These are phyloP conservation scores for Eimeria necatrix DNA, from an alignment of 169 alveolate species.

Conservation along the genomic window DNA sequence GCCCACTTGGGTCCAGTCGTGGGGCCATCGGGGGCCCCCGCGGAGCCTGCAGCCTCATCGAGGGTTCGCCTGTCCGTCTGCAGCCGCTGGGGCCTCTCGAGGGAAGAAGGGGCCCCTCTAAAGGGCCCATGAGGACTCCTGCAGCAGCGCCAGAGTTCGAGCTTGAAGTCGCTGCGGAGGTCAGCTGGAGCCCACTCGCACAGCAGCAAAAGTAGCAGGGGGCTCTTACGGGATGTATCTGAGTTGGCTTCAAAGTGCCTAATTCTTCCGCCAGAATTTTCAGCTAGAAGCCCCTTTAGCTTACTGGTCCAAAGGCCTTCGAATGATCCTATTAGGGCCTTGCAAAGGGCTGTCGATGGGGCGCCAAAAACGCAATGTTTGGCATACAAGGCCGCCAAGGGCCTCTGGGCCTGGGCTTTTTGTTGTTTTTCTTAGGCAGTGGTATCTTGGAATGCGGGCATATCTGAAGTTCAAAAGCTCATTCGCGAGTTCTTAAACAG, in stretches of 20 bases:
- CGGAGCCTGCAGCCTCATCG: not conserved
- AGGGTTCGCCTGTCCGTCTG: constrained; percentile 6
- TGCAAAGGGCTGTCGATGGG: not conserved
- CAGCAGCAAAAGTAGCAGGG: not conserved
- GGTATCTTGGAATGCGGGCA: constrained; percentile 43
- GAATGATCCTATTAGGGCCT: no score
- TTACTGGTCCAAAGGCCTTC: no score
- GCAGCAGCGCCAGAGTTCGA: not conserved
- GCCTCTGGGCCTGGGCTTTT: no score
- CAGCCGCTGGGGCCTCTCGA: constrained; percentile 2
- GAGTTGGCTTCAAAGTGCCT: no score
- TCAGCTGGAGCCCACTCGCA: not conserved
- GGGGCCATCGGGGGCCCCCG: not conserved
- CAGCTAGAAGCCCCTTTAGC: no score
- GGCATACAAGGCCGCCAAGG: no score
- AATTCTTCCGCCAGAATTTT: no score
- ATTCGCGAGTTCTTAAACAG: not conserved
- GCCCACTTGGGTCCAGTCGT: not conserved
- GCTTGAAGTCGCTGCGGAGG: constrained; percentile 53
- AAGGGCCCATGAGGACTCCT: not conserved
- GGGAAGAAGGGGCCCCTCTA: not conserved
- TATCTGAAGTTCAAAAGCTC: not conserved
- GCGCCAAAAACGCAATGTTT: not conserved
- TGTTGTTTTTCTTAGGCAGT: constrained; percentile 4
- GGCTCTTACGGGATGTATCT: not conserved